Evolutionary conservation across 768 basidiomycete species (phyloP), one percentile per base, ranked within the genome.

Genomic region (Serendipita vermifera): DNA sequence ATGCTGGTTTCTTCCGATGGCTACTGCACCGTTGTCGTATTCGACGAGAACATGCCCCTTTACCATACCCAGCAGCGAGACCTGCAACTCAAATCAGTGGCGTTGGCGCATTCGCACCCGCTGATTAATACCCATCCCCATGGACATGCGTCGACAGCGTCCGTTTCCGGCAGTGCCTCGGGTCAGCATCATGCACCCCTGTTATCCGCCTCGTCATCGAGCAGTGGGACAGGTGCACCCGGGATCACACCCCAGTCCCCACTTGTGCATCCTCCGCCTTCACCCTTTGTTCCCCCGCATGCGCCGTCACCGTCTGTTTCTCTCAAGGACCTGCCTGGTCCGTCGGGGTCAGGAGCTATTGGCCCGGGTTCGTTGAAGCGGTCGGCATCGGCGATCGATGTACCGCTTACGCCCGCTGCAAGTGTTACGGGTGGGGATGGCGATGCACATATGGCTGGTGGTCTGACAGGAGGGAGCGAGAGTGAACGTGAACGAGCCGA

Each of bases 1-100:
- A 79, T 98, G 48, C 79, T 97, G 26, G 85, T 92, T 1, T 88
- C 91, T 1, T 81, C 91, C 26, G 96, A 99, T 65, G 96, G 96
- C 0, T 99, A 98, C 69, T 98, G 96, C 72, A 96, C 94, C 0
- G 77, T 97, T 57, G 77, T 96, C 62, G 77, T 88, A 20, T 97
- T 99, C 66, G 93, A 97, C 70, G 94, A 98, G 69, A 85, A 94
- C 57, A 77, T 97, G 1, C 80, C 89, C 0, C 77, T 84, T 3
- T 80, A 94, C 66, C 84, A 88, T 60, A 92, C 83, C 1, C 93
- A 97, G 64, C 93, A 93, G 66, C 86, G 88, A 58, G 80, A 86
- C 3, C 77, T 94, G 17, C 93, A 94, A 67, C 73, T 96, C 29
- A 87, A 91, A 64, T 85, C 86, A 33, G 91, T 96, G 57, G 92